These are phyloP conservation scores for Magnusiomyces tetraspermus DNA, from an alignment of 1,139 yeast species.

Conservation along the genomic window DNA sequence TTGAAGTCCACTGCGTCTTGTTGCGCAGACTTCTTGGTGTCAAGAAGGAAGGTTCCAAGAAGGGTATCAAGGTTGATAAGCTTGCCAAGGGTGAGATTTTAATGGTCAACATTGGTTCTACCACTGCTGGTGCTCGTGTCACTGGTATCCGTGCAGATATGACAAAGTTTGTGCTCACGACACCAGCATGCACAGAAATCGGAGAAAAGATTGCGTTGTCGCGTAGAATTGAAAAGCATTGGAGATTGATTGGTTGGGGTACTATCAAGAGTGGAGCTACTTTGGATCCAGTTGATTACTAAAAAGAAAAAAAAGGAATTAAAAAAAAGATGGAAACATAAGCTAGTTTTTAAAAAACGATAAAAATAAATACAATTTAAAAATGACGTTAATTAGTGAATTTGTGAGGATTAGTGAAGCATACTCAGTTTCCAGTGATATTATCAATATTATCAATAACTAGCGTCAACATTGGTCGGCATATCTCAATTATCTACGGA, in stretches of 20 bases:
- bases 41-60: slow-evolving; percentile 86
- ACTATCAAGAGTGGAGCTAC: slow-evolving; percentile 83
- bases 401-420: no score
- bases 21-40: slow-evolving; percentile 97
- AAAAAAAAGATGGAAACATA: no score
- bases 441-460: no score
- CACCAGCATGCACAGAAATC: slow-evolving; percentile 98
- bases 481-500: no score
- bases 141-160: slow-evolving; percentile 97
- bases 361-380: neutral
- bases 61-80: slow-evolving; percentile 93
- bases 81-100: slow-evolving; percentile 90
- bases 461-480: no score
- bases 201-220: slow-evolving; percentile 97
- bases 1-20: slow-evolving; percentile 93
- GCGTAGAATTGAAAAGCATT: slow-evolving; percentile 98
- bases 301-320: no score
- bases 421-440: no score
- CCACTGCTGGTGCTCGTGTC: slow-evolving; percentile 99
- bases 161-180: slow-evolving; percentile 94
- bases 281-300: slow-evolving; percentile 22
- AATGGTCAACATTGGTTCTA: slow-evolving; percentile 98
- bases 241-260: slow-evolving; percentile 99
- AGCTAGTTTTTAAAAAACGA: no score
- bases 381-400: no score